Conservation (phyloP, 129 eudicot species). For the Apium graveolens region DNA sequence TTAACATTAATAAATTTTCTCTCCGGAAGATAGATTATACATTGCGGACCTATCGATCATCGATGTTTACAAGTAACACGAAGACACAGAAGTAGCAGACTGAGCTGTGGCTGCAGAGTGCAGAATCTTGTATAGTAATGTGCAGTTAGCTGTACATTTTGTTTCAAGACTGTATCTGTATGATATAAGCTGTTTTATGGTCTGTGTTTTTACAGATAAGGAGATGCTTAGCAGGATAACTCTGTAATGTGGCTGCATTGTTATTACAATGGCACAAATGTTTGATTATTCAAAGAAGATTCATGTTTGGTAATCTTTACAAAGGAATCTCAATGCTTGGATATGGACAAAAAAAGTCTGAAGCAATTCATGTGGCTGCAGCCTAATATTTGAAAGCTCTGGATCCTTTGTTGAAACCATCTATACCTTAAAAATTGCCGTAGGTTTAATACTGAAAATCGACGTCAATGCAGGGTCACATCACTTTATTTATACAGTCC, state of each 20-base stretch:
- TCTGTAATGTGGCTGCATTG: background rate
- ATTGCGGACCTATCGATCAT: background rate
- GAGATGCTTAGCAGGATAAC: background rate
- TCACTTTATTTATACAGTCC: no score
- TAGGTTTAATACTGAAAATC: no score
- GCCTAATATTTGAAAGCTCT: background rate
- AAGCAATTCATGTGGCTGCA: background rate
- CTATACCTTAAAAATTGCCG: no score
- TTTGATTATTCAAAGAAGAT: background rate
- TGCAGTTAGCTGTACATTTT: constrained; percentile 25
- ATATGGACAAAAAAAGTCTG: background rate
- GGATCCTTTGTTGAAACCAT: no score
- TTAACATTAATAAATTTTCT: background rate
- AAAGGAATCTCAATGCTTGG: background rate
- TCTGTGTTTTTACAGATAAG: background rate
- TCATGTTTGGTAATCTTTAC: background rate
- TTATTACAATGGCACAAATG: background rate
- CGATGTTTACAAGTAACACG: background rate
- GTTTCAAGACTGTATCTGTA: constrained; percentile 5
- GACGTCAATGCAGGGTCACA: no score
- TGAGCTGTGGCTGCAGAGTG: background rate
- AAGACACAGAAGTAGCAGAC: background rate
- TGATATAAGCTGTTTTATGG: constrained; percentile 8
- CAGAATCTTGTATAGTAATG: background rate
- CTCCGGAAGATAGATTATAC: background rate